Conservation (phyloP, 2,329 filamentous ascomycete genomes). For the Epichloe baconii region DNA sequence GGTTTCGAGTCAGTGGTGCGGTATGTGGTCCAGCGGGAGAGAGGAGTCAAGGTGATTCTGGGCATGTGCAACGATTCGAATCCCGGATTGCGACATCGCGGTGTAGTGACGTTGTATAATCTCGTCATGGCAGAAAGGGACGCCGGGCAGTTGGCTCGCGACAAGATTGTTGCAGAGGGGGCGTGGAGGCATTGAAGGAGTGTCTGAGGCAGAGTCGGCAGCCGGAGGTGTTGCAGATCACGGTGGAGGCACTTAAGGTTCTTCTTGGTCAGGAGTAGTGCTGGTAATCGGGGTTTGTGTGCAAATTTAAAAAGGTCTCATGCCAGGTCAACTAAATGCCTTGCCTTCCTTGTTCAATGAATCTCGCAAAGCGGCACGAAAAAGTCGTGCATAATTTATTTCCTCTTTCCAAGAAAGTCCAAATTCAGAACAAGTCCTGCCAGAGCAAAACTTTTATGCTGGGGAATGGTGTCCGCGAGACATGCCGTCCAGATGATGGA, state of each 20-base stretch:
- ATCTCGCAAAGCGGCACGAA: too few relatives aligned
- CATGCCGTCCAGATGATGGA: too few relatives aligned
- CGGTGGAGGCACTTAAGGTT: conserved; percentile 60
- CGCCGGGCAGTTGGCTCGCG: conserved; percentile 45
- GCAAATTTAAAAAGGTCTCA: neutral
- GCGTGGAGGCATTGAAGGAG: conserved; percentile 54
- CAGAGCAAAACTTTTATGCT: neutral
- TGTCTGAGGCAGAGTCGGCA: conserved; percentile 57
- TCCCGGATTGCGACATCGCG: conserved; percentile 57
- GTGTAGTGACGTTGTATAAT: conserved; percentile 63
- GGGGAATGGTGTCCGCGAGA: neutral
- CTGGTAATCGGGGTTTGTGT: neutral
- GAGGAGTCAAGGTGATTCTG: conserved; percentile 68
- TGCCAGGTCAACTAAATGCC: neutral
- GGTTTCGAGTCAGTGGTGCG: conserved; percentile 62
- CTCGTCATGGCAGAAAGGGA: conserved; percentile 55
- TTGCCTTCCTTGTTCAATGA: too few relatives aligned
- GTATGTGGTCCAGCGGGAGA: conserved; percentile 55
- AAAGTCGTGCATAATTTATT: too few relatives aligned
- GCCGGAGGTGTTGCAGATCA: conserved; percentile 56
- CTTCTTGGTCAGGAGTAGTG: conserved; percentile 32
- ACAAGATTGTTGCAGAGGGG: conserved; percentile 50
- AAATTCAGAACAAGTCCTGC: too few relatives aligned
- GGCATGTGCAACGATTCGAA: conserved; percentile 61
- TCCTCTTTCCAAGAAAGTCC: too few relatives aligned